Percentiles rank a stretch among this genome's conserved stretches.
Conservation (phyloP, 345 rosid genomes). For the Eucalyptus cladocalyx region DNA sequence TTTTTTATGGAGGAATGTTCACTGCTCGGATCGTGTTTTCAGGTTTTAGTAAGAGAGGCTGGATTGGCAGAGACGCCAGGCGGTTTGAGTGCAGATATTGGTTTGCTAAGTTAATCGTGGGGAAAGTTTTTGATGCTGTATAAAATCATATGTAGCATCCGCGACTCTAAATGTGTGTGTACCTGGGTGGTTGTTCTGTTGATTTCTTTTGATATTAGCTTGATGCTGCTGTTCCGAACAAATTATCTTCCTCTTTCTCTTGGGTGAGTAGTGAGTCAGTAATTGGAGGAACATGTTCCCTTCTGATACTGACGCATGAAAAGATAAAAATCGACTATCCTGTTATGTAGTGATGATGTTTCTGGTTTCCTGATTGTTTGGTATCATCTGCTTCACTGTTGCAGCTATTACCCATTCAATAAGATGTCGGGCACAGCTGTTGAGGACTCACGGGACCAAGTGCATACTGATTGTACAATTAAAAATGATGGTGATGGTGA, state of each 20-base stretch:
- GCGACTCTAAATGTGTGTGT: neutral
- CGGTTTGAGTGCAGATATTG: neutral
- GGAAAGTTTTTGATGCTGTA: neutral
- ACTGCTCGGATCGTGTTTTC: neutral
- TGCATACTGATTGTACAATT: neutral
- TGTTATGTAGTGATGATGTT: neutral
- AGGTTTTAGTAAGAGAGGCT: neutral
- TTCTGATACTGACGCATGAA: neutral
- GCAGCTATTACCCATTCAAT: neutral
- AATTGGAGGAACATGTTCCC: neutral
- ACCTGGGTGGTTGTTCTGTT: neutral
- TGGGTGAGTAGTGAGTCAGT: neutral
- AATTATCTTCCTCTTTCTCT: neutral
- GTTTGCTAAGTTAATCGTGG: neutral
- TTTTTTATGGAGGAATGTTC: neutral
- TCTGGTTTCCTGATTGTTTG: neutral
- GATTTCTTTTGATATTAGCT: neutral
- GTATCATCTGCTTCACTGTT: neutral
- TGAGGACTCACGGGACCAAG: slow-evolving; percentile 27
- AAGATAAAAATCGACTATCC: neutral
- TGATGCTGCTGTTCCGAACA: neutral
- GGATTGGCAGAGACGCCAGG: neutral
- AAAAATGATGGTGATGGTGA: neutral
- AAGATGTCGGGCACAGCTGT: slow-evolving; percentile 6
- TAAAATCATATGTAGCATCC: neutral